Evolutionary conservation across 345 rosid genomes (phyloP).

Genomic region (Gossypium rotundifolium): DNA sequence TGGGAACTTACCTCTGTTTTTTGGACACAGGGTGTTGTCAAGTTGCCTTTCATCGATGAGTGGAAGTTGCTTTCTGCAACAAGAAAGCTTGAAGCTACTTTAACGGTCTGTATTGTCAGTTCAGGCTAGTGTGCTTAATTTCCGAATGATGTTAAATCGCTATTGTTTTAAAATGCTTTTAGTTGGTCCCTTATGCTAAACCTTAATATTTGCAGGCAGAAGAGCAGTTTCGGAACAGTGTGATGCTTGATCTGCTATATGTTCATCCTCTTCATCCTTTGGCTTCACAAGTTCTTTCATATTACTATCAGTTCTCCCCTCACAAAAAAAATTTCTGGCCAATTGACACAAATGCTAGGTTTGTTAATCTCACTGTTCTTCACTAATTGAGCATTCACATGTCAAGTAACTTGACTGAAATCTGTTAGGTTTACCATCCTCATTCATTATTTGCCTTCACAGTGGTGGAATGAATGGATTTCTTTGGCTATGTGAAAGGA

Average conservation of each 20-base stretch:
- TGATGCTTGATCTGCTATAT: constrained; percentile 79
- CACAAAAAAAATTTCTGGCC: constrained; percentile 32
- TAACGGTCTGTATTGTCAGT: constrained; percentile 53
- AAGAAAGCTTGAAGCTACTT: constrained; percentile 65
- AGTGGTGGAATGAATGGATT: constrained; percentile 93
- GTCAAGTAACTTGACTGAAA: constrained; percentile 8
- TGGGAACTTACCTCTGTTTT: constrained; percentile 9
- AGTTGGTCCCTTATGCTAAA: constrained; percentile 11
- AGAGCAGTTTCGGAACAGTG: constrained; percentile 78
- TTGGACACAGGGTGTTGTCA: constrained; percentile 75
- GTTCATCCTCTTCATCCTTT: constrained; percentile 62
- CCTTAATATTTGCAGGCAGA: constrained; percentile 43
- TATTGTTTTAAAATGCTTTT: not conserved
- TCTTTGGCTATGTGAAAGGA: constrained; percentile 67
- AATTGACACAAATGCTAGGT: constrained; percentile 67
- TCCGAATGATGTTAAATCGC: not conserved
- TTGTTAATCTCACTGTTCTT: constrained; percentile 13
- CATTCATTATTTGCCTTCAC: constrained; percentile 19
- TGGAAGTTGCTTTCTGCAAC: constrained; percentile 68
- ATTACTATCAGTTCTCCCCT: constrained; percentile 27
- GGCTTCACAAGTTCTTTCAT: constrained; percentile 40
- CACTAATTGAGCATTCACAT: not conserved
- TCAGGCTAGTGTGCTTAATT: not conserved
- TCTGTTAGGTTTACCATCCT: constrained; percentile 20
- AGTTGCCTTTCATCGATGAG: constrained; percentile 93